These are phyloP conservation scores for Eucalyptus curtisii DNA, from an alignment of 345 rosid species.

Conservation along the genomic window DNA sequence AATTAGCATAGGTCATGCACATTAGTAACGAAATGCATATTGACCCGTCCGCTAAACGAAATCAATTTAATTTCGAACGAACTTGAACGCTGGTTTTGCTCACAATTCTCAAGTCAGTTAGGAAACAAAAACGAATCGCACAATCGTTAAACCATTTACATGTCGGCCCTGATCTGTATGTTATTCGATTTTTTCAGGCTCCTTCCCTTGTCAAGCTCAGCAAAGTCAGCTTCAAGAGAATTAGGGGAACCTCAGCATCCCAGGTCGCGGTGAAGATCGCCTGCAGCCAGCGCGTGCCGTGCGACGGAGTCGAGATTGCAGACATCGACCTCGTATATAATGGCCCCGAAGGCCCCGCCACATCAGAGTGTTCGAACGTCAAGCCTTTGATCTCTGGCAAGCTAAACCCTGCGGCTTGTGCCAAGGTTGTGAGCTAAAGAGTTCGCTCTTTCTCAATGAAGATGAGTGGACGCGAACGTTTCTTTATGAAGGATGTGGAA, in stretches of 20 bases:
- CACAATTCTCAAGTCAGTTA: background rate
- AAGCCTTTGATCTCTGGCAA: background rate
- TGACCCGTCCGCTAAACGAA: no score
- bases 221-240: constrained; percentile 30
- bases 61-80: no score
- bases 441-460: background rate
- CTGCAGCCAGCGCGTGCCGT: constrained; percentile 36
- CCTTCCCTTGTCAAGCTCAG: constrained; percentile 7
- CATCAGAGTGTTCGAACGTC: background rate
- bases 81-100: background rate
- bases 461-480: background rate
- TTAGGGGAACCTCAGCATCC: constrained; percentile 36
- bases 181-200: background rate
- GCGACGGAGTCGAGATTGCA: background rate
- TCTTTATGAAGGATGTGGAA: background rate
- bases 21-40: no score
- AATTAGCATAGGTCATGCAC: no score
- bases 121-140: background rate
- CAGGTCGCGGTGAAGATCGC: constrained; percentile 20
- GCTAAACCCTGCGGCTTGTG: constrained; percentile 1
- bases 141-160: background rate
- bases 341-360: background rate
- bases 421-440: background rate
- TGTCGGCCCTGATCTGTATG: background rate
- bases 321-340: background rate